Percentiles rank a stretch among this genome's conserved stretches.
Conservation (phyloP, 495 filamentous ascomycete species). For the Podospora comata region DNA sequence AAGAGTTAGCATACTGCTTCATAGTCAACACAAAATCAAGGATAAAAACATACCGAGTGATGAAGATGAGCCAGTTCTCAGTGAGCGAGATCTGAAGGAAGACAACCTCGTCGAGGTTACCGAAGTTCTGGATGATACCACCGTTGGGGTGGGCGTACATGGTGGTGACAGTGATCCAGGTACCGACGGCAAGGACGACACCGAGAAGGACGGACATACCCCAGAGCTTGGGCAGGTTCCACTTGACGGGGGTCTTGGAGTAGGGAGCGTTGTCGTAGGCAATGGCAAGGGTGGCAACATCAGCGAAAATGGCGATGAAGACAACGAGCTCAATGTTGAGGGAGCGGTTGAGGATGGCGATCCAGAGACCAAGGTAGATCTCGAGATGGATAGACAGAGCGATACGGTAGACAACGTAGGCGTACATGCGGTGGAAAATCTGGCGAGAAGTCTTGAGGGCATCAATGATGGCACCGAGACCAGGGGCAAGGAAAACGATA, state of each 20-base stretch:
- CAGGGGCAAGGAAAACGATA: conserved; percentile 89
- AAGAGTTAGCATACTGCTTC: not conserved
- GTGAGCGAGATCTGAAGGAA: conserved; percentile 89
- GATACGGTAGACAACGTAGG: conserved; percentile 95
- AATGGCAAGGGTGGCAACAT: conserved; percentile 88
- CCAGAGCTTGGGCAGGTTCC: conserved; percentile 92
- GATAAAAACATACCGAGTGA: conserved; percentile 54
- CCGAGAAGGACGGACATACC: conserved; percentile 84
- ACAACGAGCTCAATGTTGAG: conserved; percentile 84
- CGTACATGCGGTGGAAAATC: conserved; percentile 97
- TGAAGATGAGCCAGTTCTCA: conserved; percentile 96
- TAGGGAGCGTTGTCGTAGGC: conserved; percentile 92
- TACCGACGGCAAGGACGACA: conserved; percentile 72
- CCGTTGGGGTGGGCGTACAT: conserved; percentile 64
- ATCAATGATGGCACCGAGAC: conserved; percentile 89
- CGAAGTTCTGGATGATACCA: conserved; percentile 85
- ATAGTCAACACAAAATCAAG: not conserved
- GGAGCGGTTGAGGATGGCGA: conserved; percentile 76
- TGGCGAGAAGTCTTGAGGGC: conserved; percentile 91
- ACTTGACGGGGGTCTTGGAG: conserved; percentile 83
- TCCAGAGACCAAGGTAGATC: conserved; percentile 88
- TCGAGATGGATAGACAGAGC: conserved; percentile 86
- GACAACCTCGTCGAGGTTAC: conserved; percentile 74
- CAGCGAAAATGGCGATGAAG: conserved; percentile 92
- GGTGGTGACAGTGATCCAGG: conserved; percentile 79